phyloP scores from a whole-genome alignment of 2,329 filamentous ascomycete genomes.

The Pseudocercospora pini-densiflorae region DNA sequence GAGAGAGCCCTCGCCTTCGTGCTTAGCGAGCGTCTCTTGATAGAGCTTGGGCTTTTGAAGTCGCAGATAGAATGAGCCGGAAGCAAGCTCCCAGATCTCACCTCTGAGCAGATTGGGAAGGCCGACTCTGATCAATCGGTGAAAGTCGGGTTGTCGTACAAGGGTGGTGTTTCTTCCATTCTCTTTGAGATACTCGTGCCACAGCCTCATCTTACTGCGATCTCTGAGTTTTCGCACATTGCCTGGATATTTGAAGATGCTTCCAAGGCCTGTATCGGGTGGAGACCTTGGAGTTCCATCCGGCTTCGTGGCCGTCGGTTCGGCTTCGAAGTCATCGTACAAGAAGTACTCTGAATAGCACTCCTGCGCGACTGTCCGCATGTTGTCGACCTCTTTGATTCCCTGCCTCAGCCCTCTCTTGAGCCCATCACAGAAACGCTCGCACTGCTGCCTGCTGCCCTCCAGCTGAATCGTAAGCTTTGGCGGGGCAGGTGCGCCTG shows the following conservation, averaged over 20 bases:
- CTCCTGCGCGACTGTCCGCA: constrained; percentile 77
- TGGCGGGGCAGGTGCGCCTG: constrained; percentile 68
- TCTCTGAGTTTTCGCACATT: constrained; percentile 93
- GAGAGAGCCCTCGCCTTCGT: constrained; percentile 82
- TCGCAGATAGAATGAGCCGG: constrained; percentile 85
- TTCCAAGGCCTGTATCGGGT: constrained; percentile 92
- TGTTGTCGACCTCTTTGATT: constrained; percentile 83
- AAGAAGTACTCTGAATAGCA: constrained; percentile 87
- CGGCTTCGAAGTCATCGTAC: constrained; percentile 35
- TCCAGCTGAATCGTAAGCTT: constrained; percentile 91
- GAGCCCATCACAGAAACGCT: constrained; percentile 93
- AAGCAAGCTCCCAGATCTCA: constrained; percentile 95
- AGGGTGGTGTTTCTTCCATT: constrained; percentile 93
- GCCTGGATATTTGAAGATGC: constrained; percentile 92
- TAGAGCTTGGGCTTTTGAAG: constrained; percentile 86
- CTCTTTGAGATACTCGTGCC: constrained; percentile 91
- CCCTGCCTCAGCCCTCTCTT: constrained; percentile 87
- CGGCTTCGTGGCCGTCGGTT: constrained; percentile 56
- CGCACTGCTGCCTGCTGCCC: constrained; percentile 84
- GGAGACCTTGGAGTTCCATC: constrained; percentile 48
- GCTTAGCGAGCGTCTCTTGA: constrained; percentile 80
- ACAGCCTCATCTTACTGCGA: constrained; percentile 94
- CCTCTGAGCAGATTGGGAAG: constrained; percentile 90
- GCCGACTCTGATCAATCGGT: constrained; percentile 95
- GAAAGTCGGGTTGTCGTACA: constrained; percentile 94